Evolutionary conservation across 345 rosid genomes (phyloP).

Genomic region (Sisymbrium irio): DNA sequence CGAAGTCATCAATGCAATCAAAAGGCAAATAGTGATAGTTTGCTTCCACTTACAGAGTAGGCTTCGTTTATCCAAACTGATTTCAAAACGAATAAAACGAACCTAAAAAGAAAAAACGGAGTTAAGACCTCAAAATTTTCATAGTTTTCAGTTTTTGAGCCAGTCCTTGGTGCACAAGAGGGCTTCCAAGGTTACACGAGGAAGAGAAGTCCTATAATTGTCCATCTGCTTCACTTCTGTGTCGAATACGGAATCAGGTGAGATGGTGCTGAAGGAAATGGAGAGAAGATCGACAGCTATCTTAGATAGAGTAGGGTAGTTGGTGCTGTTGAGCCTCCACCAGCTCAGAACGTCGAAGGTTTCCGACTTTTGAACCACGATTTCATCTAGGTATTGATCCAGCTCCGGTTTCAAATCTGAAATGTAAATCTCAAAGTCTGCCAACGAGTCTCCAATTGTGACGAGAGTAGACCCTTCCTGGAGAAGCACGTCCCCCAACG

Average conservation of each 20-base stretch:
- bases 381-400: slow-evolving; percentile 68
- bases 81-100: background rate
- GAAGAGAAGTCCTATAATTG: slow-evolving; percentile 51
- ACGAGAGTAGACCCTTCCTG: slow-evolving; percentile 42
- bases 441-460: slow-evolving; percentile 45
- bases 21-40: slow-evolving; percentile 69
- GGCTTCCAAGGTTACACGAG: slow-evolving; percentile 71
- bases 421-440: slow-evolving; percentile 62
- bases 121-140: background rate
- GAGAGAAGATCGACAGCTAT: slow-evolving; percentile 72
- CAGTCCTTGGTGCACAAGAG: slow-evolving; percentile 77
- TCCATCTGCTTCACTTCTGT: slow-evolving; percentile 56
- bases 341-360: slow-evolving; percentile 69
- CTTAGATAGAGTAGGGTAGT: slow-evolving; percentile 65
- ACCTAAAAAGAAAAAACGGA: background rate
- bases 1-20: slow-evolving; percentile 86
- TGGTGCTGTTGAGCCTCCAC: slow-evolving; percentile 68
- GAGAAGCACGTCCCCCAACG: slow-evolving; percentile 23
- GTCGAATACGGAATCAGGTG: slow-evolving; percentile 52
- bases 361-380: slow-evolving; percentile 47
- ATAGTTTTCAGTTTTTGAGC: slow-evolving; percentile 25
- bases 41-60: slow-evolving; percentile 47
- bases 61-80: too few relatives aligned
- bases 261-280: slow-evolving; percentile 44
- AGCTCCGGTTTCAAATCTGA: slow-evolving; percentile 68